Percentiles rank a stretch among this genome's conserved stretches.
Conservation (phyloP, 306 rosid species). For the Echinosophora koreensis region DNA sequence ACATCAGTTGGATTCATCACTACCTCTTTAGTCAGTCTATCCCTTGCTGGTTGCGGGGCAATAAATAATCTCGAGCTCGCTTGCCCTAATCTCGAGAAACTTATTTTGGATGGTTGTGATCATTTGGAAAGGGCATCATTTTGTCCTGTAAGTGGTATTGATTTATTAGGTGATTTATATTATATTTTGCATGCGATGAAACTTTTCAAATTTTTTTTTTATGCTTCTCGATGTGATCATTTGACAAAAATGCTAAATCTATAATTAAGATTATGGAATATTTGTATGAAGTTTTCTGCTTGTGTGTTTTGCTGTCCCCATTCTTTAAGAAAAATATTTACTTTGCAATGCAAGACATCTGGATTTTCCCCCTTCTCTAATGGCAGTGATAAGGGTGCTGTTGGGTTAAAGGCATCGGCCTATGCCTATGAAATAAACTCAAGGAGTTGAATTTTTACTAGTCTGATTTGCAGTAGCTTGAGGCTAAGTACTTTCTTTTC, state of each 20-base stretch:
- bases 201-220: slow-evolving; percentile 25
- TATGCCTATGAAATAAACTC: not conserved
- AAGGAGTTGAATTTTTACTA: not conserved
- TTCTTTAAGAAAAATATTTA: not conserved
- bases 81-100: slow-evolving; percentile 75
- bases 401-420: slow-evolving; percentile 2
- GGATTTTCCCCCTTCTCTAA: not conserved
- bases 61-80: slow-evolving; percentile 71
- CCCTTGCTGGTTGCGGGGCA: slow-evolving; percentile 88
- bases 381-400: not conserved
- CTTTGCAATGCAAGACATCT: not conserved
- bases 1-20: slow-evolving; percentile 73
- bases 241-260: not conserved
- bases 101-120: slow-evolving; percentile 88
- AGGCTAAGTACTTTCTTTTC: slow-evolving; percentile 33
- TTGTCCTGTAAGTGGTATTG: slow-evolving; percentile 74
- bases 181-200: slow-evolving; percentile 4
- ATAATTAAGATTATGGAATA: not conserved
- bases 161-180: not conserved
- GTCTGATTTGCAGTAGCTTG: slow-evolving; percentile 15
- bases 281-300: not conserved
- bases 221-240: slow-evolving; percentile 2
- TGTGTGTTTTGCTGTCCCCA: not conserved
- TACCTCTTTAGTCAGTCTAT: slow-evolving; percentile 72
- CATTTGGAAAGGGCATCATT: slow-evolving; percentile 81